These are phyloP conservation scores for Clarireedia homoeocarpa DNA, from an alignment of 2,329 filamentous ascomycete species.

Conservation along the genomic window DNA sequence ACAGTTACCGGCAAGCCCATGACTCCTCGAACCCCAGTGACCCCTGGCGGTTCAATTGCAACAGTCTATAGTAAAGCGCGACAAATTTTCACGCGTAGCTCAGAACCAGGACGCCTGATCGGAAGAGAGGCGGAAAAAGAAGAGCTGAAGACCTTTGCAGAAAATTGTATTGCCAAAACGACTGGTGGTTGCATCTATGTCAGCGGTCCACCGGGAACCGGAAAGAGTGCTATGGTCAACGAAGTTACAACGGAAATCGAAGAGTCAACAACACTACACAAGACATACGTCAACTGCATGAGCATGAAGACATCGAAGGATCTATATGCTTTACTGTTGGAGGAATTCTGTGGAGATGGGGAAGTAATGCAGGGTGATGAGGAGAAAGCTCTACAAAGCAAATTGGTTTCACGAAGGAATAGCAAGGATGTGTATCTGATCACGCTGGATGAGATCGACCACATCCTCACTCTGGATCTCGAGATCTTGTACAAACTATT, in stretches of 20 bases:
- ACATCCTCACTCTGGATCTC: slow-evolving; percentile 79
- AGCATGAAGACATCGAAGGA: slow-evolving; percentile 85
- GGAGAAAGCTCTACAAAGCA: slow-evolving; percentile 56
- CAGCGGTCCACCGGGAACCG: slow-evolving; percentile 90
- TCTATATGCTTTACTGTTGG: slow-evolving; percentile 71
- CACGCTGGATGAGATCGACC: slow-evolving; percentile 90
- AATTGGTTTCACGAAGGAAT: slow-evolving; percentile 60
- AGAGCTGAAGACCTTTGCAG: slow-evolving; percentile 63
- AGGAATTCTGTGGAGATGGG: slow-evolving; percentile 53
- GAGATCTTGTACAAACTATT: slow-evolving; percentile 91
- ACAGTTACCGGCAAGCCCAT: slow-evolving; percentile 67
- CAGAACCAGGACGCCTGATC: slow-evolving; percentile 27
- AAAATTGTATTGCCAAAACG: slow-evolving; percentile 49
- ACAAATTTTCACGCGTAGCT: slow-evolving; percentile 69
- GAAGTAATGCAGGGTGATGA: slow-evolving; percentile 59
- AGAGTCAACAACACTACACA: slow-evolving; percentile 46
- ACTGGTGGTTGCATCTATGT: slow-evolving; percentile 84
- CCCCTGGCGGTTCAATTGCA: slow-evolving; percentile 54
- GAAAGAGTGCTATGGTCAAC: slow-evolving; percentile 89
- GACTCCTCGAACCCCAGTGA: slow-evolving; percentile 66
- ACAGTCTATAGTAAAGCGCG: slow-evolving; percentile 84
- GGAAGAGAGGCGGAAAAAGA: slow-evolving; percentile 42
- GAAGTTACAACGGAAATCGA: slow-evolving; percentile 61
- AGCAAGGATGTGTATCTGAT: slow-evolving; percentile 61
- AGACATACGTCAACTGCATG: slow-evolving; percentile 91